Conservation (phyloP, 1,139 yeast species). For the Komagataea norvegica region DNA sequence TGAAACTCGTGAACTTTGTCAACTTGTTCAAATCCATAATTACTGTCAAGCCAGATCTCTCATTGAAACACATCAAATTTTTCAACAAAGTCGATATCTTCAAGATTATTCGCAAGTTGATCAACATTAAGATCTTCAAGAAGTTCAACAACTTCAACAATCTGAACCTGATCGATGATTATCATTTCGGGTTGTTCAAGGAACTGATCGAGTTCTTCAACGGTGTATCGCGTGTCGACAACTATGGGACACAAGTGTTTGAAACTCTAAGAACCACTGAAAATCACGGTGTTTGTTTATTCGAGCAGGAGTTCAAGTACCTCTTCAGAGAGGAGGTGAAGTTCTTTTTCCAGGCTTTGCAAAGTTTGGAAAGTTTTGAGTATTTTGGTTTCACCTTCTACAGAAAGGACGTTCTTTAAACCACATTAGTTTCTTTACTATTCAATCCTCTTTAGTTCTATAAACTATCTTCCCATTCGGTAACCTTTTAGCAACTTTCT, state of each 20-base stretch:
- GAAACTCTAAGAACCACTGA: background rate
- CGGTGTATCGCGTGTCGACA: slow-evolving; percentile 16
- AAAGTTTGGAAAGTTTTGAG: slow-evolving; percentile 11
- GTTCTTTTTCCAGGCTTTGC: slow-evolving; percentile 9
- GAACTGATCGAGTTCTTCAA: slow-evolving; percentile 19
- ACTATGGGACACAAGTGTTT: slow-evolving; percentile 14
- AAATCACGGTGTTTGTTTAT: slow-evolving; percentile 4
- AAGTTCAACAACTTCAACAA: slow-evolving; percentile 11
- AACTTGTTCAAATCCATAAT: background rate
- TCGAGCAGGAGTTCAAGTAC: slow-evolving; percentile 16
- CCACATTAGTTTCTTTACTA: too few relatives aligned
- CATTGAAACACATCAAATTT: slow-evolving; percentile 2
- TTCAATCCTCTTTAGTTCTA: slow-evolving; percentile 12
- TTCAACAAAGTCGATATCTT: slow-evolving; percentile 9
- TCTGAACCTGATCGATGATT: slow-evolving; percentile 17
- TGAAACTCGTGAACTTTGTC: slow-evolving; percentile 1
- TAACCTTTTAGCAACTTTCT: slow-evolving; percentile 39
- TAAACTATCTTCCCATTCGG: slow-evolving; percentile 61
- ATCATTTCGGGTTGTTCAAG: slow-evolving; percentile 15
- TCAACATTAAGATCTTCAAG: slow-evolving; percentile 16
- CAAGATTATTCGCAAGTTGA: slow-evolving; percentile 11
- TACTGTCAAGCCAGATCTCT: background rate
- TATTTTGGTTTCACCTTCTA: slow-evolving; percentile 16
- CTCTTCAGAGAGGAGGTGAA: slow-evolving; percentile 14
- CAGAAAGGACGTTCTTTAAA: slow-evolving; percentile 10